Evolutionary conservation across 139 green algal genomes (phyloP).

Genomic region (Axilococcus clingmanii): DNA sequence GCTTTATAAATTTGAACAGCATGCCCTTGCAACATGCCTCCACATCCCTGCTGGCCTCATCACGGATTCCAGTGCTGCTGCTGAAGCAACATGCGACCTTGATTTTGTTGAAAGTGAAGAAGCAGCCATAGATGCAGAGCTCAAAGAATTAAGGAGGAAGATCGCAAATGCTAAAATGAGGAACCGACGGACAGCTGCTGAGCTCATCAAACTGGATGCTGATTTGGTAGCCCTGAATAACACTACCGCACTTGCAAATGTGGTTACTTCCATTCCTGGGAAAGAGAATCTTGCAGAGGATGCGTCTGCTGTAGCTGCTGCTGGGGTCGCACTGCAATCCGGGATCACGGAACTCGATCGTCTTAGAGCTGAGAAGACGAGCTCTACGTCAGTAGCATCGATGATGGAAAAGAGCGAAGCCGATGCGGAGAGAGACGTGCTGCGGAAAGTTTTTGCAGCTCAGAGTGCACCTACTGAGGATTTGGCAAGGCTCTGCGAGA

Average conservation of each 20-base stretch:
- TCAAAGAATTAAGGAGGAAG: constrained; percentile 7
- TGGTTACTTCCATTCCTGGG: constrained; percentile 13
- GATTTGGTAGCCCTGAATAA: constrained; percentile 2
- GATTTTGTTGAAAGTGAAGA: constrained; percentile 15
- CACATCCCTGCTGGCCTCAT: constrained; percentile 26
- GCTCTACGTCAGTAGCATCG: too few relatives aligned
- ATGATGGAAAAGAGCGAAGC: constrained; percentile 2
- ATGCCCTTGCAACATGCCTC: constrained; percentile 24
- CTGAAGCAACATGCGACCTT: not conserved
- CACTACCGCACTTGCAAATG: constrained; percentile 6
- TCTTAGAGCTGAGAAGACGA: too few relatives aligned
- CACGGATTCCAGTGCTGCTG: not conserved
- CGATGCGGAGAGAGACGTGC: constrained; percentile 14
- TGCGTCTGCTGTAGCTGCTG: constrained; percentile 15
- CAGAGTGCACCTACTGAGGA: constrained; percentile 6
- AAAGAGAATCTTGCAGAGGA: constrained; percentile 37
- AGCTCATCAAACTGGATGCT: constrained; percentile 1
- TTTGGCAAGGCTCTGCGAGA: too few relatives aligned
- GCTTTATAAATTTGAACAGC: constrained; percentile 26
- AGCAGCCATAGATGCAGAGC: constrained; percentile 9
- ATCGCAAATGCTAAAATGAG: constrained; percentile 13
- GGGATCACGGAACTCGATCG: not conserved
- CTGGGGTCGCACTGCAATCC: constrained; percentile 5
- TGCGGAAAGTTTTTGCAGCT: constrained; percentile 11
- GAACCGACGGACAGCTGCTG: not conserved